Evolutionary conservation across 179 eudicot species (phyloP), one percentile per base, ranked within the genome.

Genomic region (Drosera spatulata): DNA sequence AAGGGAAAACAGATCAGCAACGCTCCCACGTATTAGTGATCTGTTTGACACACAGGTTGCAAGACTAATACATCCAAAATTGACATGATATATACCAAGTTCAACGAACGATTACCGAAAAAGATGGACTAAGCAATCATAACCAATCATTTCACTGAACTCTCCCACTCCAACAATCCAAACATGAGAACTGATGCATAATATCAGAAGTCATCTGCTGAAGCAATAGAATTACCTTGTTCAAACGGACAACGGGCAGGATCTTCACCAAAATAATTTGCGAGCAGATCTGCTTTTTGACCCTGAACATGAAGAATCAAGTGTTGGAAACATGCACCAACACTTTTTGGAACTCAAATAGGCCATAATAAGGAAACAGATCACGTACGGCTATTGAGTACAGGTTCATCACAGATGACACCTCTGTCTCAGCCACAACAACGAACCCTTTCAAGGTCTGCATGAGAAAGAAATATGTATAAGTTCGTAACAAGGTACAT

Each of bases 191-290:
- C 33, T 22, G 33, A 22, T 22, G 1, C 33, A 22, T 22, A 22
- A 22, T 22, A 22, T 22, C 33, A 22, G 33, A 22, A 22, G 33
- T 22, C 33, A 22, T 22, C 33, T 22, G 33, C 33, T 22, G 33
- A 22, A 22, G 33, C 33, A 22, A 22, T 10, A 54, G 56, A 65
- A 38, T 65, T 76, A 82, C 97, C 97, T 86, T 89, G 95, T 69
- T 89, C 97, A 62, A 89, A 86, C 22, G 97, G 95, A 74, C 84
- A 86, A 41, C 88, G 85, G 12, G 83, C 80, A 71, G 97, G 97
- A 73, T 89, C 97, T 73, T 89, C 97, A 40, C 97, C 97, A 66
- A 89, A 86, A 75, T 89, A 89, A 9, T 75, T 48, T 50, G 88
- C 91, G 51, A 89, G 76, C 43, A 88, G 85, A 79, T 89, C 97